These are phyloP conservation scores for Naumovozyma castellii DNA, from an alignment of 805 yeast species.

Conservation along the genomic window DNA sequence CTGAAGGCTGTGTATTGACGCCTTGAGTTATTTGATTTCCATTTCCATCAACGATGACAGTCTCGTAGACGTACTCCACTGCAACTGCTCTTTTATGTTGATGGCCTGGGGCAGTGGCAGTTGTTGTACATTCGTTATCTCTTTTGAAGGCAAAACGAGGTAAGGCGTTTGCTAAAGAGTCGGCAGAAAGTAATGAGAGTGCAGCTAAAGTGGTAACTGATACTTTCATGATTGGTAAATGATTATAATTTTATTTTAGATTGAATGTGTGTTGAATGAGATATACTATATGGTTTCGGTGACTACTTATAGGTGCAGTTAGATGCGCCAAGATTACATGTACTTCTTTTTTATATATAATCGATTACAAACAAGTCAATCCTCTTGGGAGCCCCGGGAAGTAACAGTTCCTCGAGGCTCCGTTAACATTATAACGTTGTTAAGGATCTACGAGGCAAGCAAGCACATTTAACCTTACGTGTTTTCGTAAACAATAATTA, in stretches of 20 bases:
- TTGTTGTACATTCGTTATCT: slow-evolving; percentile 21
- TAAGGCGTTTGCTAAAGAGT: slow-evolving; percentile 22
- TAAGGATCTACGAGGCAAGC: too few relatives aligned
- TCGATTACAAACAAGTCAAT: too few relatives aligned
- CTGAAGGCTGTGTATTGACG: slow-evolving; percentile 3
- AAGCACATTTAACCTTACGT: too few relatives aligned
- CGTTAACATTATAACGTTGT: too few relatives aligned
- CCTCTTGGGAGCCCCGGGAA: too few relatives aligned
- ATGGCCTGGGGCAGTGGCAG: slow-evolving; percentile 30
- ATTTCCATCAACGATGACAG: slow-evolving; percentile 43
- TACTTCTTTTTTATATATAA: too few relatives aligned
- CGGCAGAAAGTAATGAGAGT: slow-evolving; percentile 21
- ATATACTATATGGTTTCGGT: too few relatives aligned
- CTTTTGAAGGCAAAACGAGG: slow-evolving; percentile 18
- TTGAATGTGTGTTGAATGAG: too few relatives aligned
- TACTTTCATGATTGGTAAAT: slow-evolving; percentile 25
- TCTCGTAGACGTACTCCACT: slow-evolving; percentile 43
- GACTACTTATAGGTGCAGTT: too few relatives aligned
- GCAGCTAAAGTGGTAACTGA: slow-evolving; percentile 27
- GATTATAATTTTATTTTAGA: not conserved
- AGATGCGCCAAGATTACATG: too few relatives aligned
- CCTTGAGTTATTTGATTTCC: slow-evolving; percentile 34
- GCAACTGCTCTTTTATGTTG: slow-evolving; percentile 46
- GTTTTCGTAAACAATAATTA: not conserved
- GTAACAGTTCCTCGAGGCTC: too few relatives aligned